Evolutionary conservation across 345 rosid species (phyloP), one percentile per base, ranked within the genome.

Genomic region (Corchorus olitorius): DNA sequence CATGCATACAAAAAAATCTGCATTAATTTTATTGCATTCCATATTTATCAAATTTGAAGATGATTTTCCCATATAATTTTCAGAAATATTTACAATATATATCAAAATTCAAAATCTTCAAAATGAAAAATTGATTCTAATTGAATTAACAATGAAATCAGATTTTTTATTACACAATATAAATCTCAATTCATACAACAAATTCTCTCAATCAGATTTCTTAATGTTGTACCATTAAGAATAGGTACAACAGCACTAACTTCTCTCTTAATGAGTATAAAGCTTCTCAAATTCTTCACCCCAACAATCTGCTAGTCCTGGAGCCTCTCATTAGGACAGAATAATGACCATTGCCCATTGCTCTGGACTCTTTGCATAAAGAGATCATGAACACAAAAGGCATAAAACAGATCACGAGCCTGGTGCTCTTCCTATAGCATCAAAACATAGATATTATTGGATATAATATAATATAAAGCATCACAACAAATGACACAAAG

Each of bases 331-430:
- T 75, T 90, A 45, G 97, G 98, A 71, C 97, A 94, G 85, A 94
- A 92, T 46, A 94, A 79, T 55, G 98, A 90, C 98, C 98, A 94
- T 6, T 59, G 64, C 9, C 89, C 96, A 84, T 89, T 84, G 79
- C 84, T 82, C 76, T 88, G 94, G 63, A 92, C 97, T 80, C 97
- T 90, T 80, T 94, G 87, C 98, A 94, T 94, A 72, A 94, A 94
- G 12, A 94, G 91, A 89, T 94, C 96, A 64, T 94, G 98, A 3
- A 94, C 87, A 97, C 98, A 94, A 19, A 94, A 93, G 33, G 93
- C 92, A 84, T 77, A 91, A 78, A 94, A 92, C 74, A 94, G 83
- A 83, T 94, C 98, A 55, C 97, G 86, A 67, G 98, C 96, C 4
- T 96, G 90, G 61, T 94, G 85, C 77, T 94, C 98, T 77, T 94